phyloP scores from a whole-genome alignment of 768 basidiomycete species.

The Dentipellis sp. region DNA sequence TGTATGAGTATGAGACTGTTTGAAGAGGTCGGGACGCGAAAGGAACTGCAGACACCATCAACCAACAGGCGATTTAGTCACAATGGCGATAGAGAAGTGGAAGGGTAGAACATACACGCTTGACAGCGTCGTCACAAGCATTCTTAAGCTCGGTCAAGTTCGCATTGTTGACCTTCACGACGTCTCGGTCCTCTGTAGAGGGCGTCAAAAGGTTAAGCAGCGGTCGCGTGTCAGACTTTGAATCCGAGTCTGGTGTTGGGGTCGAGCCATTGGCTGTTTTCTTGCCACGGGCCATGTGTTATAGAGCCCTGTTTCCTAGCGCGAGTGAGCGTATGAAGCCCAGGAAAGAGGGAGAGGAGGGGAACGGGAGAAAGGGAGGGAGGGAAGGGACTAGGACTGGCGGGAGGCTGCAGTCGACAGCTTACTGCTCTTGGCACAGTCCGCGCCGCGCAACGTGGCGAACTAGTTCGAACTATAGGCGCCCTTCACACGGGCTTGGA shows the following conservation, averaged over 20 bases:
- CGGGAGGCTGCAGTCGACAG: too few species aligned
- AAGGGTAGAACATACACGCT: conserved; percentile 52
- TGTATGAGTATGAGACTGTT: conserved; percentile 78
- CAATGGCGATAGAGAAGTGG: neutral
- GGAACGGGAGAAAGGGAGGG: neutral
- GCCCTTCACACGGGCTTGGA: too few species aligned
- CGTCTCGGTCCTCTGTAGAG: conserved; percentile 21
- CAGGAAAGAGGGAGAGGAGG: neutral
- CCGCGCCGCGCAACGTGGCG: neutral
- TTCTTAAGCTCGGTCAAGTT: conserved; percentile 42
- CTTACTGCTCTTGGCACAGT: neutral
- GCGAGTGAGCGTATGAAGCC: neutral
- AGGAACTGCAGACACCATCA: conserved; percentile 49
- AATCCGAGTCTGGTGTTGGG: conserved; percentile 5
- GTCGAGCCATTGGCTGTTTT: conserved; percentile 12
- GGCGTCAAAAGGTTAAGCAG: conserved; percentile 13
- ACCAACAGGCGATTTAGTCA: neutral
- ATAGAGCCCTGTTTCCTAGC: neutral
- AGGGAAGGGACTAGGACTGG: neutral
- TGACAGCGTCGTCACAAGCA: conserved; percentile 76
- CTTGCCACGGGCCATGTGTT: conserved; percentile 10
- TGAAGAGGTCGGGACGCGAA: conserved; percentile 73
- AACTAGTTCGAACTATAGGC: neutral
- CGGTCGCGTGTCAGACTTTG: conserved; percentile 3
- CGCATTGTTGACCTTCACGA: conserved; percentile 42